A percentile compares a stretch with the other conserved stretches of the same genome.
Evolutionary conservation across 2,329 filamentous ascomycete genomes (phyloP).

Genomic region (Calonectria montana): DNA sequence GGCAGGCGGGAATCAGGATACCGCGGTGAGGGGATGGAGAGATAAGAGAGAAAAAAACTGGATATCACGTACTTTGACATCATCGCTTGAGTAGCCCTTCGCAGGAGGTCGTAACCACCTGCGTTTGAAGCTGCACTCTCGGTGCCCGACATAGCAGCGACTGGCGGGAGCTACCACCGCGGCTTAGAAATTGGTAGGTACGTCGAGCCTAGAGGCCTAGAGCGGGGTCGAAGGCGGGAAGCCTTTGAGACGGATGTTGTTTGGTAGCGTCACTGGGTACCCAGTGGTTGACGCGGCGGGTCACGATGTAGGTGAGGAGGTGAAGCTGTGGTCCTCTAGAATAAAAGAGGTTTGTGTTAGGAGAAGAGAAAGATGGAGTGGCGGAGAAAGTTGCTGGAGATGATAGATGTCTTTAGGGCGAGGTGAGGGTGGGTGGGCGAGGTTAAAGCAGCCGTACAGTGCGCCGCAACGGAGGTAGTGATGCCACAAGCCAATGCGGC

Average conservation of each 20-base stretch:
- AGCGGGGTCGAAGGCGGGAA: conserved; percentile 34
- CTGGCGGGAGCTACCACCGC: conserved; percentile 37
- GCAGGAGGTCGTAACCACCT: conserved; percentile 67
- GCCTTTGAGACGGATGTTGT: conserved; percentile 15
- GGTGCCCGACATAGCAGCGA: conserved; percentile 61
- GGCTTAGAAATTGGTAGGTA: conserved; percentile 34
- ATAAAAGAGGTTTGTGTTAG: conserved; percentile 30
- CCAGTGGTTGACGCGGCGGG: conserved; percentile 26
- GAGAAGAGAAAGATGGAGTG: conserved; percentile 37
- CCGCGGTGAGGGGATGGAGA: conserved; percentile 21
- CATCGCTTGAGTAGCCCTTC: conserved; percentile 71
- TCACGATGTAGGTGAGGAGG: conserved; percentile 12
- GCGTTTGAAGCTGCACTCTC: conserved; percentile 54
- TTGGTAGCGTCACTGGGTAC: conserved; percentile 34
- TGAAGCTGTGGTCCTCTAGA: conserved; percentile 21
- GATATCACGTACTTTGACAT: conserved; percentile 68
- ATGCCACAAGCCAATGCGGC: conserved; percentile 16
- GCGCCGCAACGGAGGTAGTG: conserved; percentile 32
- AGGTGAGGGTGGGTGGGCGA: conserved; percentile 43
- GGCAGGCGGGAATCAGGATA: conserved; percentile 20
- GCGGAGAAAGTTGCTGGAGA: conserved; percentile 37
- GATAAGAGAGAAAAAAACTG: conserved; percentile 36
- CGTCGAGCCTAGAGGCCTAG: conserved; percentile 29
- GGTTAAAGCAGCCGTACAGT: conserved; percentile 41
- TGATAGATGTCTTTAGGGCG: conserved; percentile 45